Evolutionary conservation across 371 early-diverging fungal species (phyloP).

Genomic region (Gilbertella persicaria): DNA sequence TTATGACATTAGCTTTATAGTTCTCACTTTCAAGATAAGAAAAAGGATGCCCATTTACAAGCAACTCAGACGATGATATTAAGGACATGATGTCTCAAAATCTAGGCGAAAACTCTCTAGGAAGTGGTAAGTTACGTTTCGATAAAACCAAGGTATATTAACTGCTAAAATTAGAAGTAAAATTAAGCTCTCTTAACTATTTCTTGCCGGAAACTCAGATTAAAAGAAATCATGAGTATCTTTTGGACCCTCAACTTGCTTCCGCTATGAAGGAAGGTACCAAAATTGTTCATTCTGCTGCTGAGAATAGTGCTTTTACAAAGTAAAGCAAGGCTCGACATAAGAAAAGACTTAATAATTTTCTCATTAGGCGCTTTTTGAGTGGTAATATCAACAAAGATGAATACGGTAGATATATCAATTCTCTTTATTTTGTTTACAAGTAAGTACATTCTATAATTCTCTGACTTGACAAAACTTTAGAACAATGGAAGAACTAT

Average conservation of each 20-base stretch:
- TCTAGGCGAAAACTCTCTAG: conserved; percentile 3
- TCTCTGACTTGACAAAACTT: neutral
- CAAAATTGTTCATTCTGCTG: conserved; percentile 54
- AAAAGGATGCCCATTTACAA: conserved; percentile 10
- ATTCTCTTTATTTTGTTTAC: conserved; percentile 47
- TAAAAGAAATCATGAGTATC: conserved; percentile 15
- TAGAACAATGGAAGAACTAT: conserved; percentile 47
- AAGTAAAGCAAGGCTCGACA: conserved; percentile 33
- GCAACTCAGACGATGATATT: conserved; percentile 8
- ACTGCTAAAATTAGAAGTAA: conserved; percentile 2
- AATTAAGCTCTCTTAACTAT: conserved; percentile 8
- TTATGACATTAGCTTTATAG: too few relatives aligned
- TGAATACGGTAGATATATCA: conserved; percentile 48
- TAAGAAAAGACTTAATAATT: neutral
- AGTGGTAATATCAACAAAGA: conserved; percentile 29
- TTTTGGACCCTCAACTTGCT: conserved; percentile 43
- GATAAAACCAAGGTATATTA: too few relatives aligned
- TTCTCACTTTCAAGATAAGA: neutral
- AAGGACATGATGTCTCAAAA: conserved; percentile 19
- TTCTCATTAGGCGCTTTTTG: conserved; percentile 14
- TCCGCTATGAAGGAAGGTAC: conserved; percentile 57
- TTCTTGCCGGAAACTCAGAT: conserved; percentile 16
- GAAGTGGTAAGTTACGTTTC: neutral
- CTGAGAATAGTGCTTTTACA: conserved; percentile 60
- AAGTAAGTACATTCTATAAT: conserved; percentile 22